phyloP scores from a whole-genome alignment of 1,284 basidiomycete genomes.

The Fomitopsis pinicola region DNA sequence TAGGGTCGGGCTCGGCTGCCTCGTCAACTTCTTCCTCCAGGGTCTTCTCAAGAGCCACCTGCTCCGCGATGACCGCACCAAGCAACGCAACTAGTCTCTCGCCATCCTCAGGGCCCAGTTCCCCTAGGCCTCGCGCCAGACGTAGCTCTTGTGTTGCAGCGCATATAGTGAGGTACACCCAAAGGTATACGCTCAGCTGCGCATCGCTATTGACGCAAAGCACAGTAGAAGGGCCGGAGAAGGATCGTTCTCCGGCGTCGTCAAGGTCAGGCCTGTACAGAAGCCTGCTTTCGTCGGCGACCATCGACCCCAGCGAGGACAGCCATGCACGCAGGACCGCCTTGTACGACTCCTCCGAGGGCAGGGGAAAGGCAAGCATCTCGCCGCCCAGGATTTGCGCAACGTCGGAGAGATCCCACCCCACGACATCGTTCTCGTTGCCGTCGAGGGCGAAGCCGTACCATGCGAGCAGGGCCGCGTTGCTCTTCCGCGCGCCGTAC shows the following conservation, averaged over 20 bases:
- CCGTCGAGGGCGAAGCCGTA: constrained; percentile 74
- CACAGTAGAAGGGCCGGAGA: background rate
- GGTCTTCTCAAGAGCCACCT: background rate
- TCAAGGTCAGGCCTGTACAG: constrained; percentile 10
- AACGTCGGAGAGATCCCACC: constrained; percentile 39
- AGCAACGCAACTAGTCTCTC: background rate
- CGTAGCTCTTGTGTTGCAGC: background rate
- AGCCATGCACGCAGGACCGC: background rate
- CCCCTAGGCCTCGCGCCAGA: background rate
- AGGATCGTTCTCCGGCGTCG: background rate
- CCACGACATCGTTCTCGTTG: constrained; percentile 55
- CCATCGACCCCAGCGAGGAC: constrained; percentile 1
- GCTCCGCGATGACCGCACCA: background rate
- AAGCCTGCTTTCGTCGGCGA: constrained; percentile 6
- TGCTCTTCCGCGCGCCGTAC: constrained; percentile 72
- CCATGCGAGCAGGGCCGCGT: constrained; percentile 64
- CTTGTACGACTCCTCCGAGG: background rate
- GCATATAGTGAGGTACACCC: constrained; percentile 22
- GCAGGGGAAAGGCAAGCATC: background rate
- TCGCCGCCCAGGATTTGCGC: constrained; percentile 14
- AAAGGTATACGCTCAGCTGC: constrained; percentile 27
- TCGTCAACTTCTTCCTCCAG: background rate
- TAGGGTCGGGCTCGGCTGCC: background rate
- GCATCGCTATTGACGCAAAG: constrained; percentile 28
- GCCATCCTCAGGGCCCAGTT: too few species aligned